Evolutionary conservation across 2,329 filamentous ascomycete genomes (phyloP), one percentile per base, ranked within the genome.

Genomic region (Cladorrhinum sp.): DNA sequence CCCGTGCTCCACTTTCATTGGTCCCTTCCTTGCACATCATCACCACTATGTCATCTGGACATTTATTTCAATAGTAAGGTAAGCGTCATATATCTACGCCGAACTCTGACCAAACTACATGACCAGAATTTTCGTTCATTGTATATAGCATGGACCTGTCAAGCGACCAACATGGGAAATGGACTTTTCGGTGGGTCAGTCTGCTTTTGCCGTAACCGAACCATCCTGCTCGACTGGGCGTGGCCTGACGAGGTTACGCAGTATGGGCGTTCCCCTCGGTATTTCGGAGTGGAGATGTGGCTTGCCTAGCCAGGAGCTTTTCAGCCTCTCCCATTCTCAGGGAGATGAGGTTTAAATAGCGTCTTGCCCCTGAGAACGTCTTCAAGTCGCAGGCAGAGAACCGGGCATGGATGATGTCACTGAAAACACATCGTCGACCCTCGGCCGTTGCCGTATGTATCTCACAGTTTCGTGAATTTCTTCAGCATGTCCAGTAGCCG

Each of bases 401-500:
- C 70, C 71, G 0, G 71, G 69, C 69, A 72, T 71, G 1, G 66
- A 60, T 3, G 64, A 65, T 3, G 68, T 55, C 55, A 64, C 59
- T 7, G 66, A 51, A 59, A 72, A 72, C 18, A 62, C 61, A 48
- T 72, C 70, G 49, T 72, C 70, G 12, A 66, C 65, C 56, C 66
- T 65, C 18, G 70, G 69, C 26, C 68, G 68, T 16, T 36, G 33
- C 16, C 69, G 65, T 18, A 71, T 67, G 23, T 72, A 70, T 18
- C 70, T 69, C 52, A 74, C 59, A 3, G 71, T 69, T 36, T 74
- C 73, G n/a, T 70, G 67, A 20, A 64, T 77, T 65, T 75, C 65
- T 52, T 78, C 71, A 67, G 68, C 65, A 39, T 70, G 62, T n/a
- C 65, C 68, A 55, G 71, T 74, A 18, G 75, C 73, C 33, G 33